Evolutionary conservation across 495 filamentous ascomycete species (phyloP).

Genomic region (Penicillium argentinense): DNA sequence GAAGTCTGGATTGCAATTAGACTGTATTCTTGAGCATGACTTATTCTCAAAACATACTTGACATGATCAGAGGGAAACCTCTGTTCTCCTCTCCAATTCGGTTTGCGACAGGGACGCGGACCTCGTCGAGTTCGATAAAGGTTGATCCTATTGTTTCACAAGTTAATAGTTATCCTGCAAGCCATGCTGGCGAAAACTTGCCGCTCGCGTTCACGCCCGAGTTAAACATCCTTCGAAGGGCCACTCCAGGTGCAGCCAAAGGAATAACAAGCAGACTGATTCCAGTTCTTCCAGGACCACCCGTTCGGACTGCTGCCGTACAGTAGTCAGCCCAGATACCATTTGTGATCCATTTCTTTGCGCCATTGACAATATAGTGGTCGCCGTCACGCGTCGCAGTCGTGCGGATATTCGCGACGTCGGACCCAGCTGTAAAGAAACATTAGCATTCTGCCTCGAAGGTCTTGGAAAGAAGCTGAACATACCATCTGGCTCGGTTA

Average conservation of each 20-base stretch:
- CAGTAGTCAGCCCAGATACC: conserved; percentile 54
- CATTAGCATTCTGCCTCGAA: not conserved
- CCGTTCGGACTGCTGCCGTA: conserved; percentile 55
- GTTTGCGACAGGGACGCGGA: conserved; percentile 43
- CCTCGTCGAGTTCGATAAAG: conserved; percentile 50
- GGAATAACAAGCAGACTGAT: conserved; percentile 55
- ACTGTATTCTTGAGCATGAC: not conserved
- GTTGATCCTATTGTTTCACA: conserved; percentile 38
- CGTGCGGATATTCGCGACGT: conserved; percentile 54
- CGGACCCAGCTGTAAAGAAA: conserved; percentile 41
- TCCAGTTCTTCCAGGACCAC: conserved; percentile 45
- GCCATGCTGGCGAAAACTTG: too few relatives aligned
- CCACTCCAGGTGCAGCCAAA: conserved; percentile 45
- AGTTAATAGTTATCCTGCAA: too few relatives aligned
- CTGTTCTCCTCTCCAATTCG: conserved; percentile 47
- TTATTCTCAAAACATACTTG: conserved; percentile 38
- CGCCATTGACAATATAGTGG: conserved; percentile 53
- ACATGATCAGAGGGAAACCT: conserved; percentile 52
- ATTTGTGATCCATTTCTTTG: conserved; percentile 61
- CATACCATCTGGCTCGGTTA: conserved; percentile 55
- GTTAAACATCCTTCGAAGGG: conserved; percentile 75
- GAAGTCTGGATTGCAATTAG: conserved; percentile 34
- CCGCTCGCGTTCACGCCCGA: conserved; percentile 55
- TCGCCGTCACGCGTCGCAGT: conserved; percentile 47
- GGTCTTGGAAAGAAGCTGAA: conserved; percentile 2